Base-by-base conservation (phyloP, 805 yeast species). In the Yamadazyma insecticola region DNA sequence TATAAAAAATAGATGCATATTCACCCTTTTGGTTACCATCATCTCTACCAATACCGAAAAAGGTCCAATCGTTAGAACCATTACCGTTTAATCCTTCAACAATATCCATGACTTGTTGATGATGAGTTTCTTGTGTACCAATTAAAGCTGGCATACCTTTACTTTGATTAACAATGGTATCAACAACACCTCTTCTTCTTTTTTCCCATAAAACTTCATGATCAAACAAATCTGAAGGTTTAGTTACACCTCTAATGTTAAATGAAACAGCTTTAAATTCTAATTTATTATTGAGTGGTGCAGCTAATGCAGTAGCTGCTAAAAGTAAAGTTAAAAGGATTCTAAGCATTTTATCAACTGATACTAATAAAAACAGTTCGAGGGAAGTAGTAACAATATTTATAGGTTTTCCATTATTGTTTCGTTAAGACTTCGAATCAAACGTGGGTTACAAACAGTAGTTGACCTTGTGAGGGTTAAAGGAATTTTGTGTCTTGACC, bases 11-110 rank as follows among this genome's bases (percentile, higher is more conserved):
- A 1, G 80, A 77, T 4, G 73, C 55, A 36, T 55, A 73, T 41
- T 76, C 82, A 10, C 81, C 79, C 4, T 45, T 50, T 12, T 49
- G 48, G 8, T 45, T 45, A 7, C 81, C 81, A 44, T 75, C 79
- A 30, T 64, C 72, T 44, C 81, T 55, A 1, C 79, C 79, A 23
- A 64, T 63, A 28, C 74, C 76, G 32, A 33, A 53, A 27, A 51
- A 44, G 2, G 55, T 44, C 71, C 75, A 76, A 4, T 53, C 53
- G 38, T 47, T 46, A 12, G 24, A 16, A n/a, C 20, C 23, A 2
- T 41, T 42, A 18, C 43, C 43, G 33, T 60, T 43, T 5, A 76
- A 44, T 32, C 74, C 78, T 12, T 48, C n/a, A 8, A 43, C 20
- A 15, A 53, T 30, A 32, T 51, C 55, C 17, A 28, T 45, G 13